A percentile compares a stretch with the other conserved stretches of the same genome.
Evolutionary conservation across 441 rosid species (phyloP).

Genomic region (Biscutella laevigata): DNA sequence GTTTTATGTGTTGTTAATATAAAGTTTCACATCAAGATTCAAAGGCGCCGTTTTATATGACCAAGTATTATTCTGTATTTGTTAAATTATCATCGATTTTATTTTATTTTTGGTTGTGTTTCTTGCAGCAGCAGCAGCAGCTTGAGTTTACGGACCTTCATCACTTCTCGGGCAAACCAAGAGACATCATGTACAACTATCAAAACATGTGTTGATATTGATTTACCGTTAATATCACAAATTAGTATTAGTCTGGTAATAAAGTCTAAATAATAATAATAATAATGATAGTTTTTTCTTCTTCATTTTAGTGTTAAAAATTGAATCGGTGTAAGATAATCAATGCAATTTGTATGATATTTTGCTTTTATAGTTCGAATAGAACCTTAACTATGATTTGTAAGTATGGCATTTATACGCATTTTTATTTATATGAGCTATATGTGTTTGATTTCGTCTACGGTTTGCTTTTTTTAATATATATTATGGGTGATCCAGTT

Average conservation of each 20-base stretch:
- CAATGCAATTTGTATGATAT: background rate
- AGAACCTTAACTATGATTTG: background rate
- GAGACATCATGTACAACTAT: slow-evolving; percentile 31
- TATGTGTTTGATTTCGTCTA: background rate
- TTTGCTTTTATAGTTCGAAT: background rate
- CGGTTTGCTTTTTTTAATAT: background rate
- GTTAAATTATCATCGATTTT: background rate
- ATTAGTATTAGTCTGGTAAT: background rate
- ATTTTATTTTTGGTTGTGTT: background rate
- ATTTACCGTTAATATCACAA: background rate
- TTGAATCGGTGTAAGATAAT: background rate
- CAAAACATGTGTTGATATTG: slow-evolving; percentile 15
- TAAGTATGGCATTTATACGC: background rate
- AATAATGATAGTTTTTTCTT: background rate
- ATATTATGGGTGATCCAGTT: no score
- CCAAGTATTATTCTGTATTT: no score
- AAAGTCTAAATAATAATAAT: no score
- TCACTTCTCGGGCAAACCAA: slow-evolving; percentile 30
- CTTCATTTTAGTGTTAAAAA: background rate
- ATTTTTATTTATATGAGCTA: background rate
- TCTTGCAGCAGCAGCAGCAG: slow-evolving; percentile 33
- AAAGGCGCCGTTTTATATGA: no score
- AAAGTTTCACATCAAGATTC: no score
- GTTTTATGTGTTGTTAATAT: no score
- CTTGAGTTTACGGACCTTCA: slow-evolving; percentile 31